Evolutionary conservation across 1,139 yeast species (phyloP).

Genomic region (Sugiyamaella neomexicana): DNA sequence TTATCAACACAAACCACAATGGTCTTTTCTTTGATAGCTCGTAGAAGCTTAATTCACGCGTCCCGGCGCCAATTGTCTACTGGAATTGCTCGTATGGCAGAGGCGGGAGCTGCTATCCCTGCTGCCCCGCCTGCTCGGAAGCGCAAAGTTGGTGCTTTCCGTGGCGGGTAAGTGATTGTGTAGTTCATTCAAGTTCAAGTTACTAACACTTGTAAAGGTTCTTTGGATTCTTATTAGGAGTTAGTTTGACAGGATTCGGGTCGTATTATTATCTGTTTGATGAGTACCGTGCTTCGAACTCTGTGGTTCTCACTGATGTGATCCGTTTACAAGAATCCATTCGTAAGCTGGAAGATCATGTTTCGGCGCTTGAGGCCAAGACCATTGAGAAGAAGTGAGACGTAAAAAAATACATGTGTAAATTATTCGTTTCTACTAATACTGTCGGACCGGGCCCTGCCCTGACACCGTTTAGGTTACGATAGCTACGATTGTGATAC

Average conservation of each 20-base stretch:
- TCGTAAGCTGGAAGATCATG: slow-evolving; percentile 58
- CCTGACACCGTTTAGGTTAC: background rate
- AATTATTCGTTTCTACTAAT: background rate
- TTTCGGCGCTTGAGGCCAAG: slow-evolving; percentile 37
- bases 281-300: slow-evolving; percentile 71
- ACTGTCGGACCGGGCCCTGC: no score
- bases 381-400: slow-evolving; percentile 12
- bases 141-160: slow-evolving; percentile 37
- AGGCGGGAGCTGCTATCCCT: slow-evolving; percentile 21
- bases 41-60: background rate
- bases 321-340: slow-evolving; percentile 68
- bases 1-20: background rate
- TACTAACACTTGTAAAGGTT: slow-evolving; percentile 22
- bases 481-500: background rate
- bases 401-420: background rate
- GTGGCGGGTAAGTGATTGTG: slow-evolving; percentile 40
- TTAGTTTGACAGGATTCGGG: slow-evolving; percentile 68
- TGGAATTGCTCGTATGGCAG: slow-evolving; percentile 18
- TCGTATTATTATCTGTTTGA: slow-evolving; percentile 78
- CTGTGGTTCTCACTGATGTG: slow-evolving; percentile 73
- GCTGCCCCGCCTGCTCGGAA: slow-evolving; percentile 23
- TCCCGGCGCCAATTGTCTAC: slow-evolving; percentile 18
- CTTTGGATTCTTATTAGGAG: slow-evolving; percentile 76
- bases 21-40: slow-evolving; percentile 1
- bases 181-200: background rate